Evolutionary conservation across 2,329 filamentous ascomycete genomes (phyloP), one percentile per base, ranked within the genome.

Genomic region (Stemphylium beticola): DNA sequence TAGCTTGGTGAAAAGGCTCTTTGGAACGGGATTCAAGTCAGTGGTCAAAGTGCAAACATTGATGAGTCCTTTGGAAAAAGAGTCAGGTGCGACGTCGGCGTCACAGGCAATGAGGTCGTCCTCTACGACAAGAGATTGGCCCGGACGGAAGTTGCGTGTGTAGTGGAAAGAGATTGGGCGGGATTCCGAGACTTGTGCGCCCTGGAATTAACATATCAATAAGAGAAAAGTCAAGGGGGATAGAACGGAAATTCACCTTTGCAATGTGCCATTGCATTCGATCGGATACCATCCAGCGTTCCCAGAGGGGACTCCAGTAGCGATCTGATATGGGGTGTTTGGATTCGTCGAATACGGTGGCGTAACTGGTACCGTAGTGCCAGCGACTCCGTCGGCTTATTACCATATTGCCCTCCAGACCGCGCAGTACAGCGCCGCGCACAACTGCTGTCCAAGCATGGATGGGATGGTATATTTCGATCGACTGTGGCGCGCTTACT

Each of bases 261-360:
- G 86, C 85, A 70, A 92, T 91, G 74, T 92, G 89, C 90, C 90
- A 93, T 75, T 92, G 88, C 89, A 93, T 92, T 42, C 90, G 82
- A 73, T 93, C 88, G 40, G 84, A 87, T 6, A 93, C 89, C 89
- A 92, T 92, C 89, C 88, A 92, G 43, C 89, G 77, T 76, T 92
- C 89, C 89, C 89, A 92, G 20, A 92, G 73, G 5, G 88, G 89
- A 61, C 86, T 89, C 89, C 89, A 93, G 69, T 93, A 93, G 45
- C 89, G 79, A 72, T 92, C 90, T 38, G 81, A 84, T 5, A 90
- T 84, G 3, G 85, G 84, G 72, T 93, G 90, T 69, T 88, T 90
- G 43, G 84, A 81, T 68, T 90, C 88, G 62, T 93, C 89, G 71
- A 90, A 93, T 0, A 91, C 87, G 0, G 90, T 93, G 0, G 90